These are phyloP conservation scores for Blastobotrys arbuscula DNA, from an alignment of 1,139 yeast species.

Conservation along the genomic window DNA sequence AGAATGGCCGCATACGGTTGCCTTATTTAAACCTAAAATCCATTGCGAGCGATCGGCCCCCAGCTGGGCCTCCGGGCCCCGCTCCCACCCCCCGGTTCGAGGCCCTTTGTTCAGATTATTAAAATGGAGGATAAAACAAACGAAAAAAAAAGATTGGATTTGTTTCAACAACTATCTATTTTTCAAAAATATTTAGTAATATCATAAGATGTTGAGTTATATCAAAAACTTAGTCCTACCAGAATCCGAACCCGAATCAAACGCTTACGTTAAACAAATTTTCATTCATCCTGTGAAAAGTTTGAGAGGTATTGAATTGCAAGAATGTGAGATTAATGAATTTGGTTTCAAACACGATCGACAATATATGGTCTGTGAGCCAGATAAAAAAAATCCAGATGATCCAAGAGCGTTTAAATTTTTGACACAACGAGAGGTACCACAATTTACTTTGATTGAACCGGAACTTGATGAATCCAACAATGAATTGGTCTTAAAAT, in stretches of 20 bases:
- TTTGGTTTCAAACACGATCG: conserved; percentile 42
- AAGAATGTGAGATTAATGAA: conserved; percentile 34
- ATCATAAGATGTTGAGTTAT: neutral
- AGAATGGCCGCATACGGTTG: too few species aligned
- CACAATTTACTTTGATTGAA: conserved; percentile 33
- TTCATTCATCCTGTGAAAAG: conserved; percentile 42
- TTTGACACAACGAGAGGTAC: conserved; percentile 35
- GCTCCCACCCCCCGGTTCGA: too few species aligned
- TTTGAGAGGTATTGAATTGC: conserved; percentile 34
- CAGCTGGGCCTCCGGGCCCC: too few species aligned
- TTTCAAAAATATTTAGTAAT: neutral
- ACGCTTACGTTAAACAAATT: conserved; percentile 23
- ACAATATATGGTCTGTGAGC: conserved; percentile 36
- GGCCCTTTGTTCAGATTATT: too few species aligned
- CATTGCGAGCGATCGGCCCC: too few species aligned
- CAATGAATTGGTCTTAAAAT: conserved; percentile 30
- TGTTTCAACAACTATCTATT: too few species aligned
- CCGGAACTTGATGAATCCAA: conserved; percentile 26
- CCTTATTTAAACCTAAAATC: too few species aligned
- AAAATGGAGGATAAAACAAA: too few species aligned
- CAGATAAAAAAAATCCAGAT: conserved; percentile 19
- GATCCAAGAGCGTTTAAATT: conserved; percentile 25
- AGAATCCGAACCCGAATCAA: neutral
- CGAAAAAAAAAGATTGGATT: too few species aligned
- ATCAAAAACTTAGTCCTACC: neutral